Base-by-base conservation (phyloP, 208 protist species). In the Vickermania ingenoplastis region DNA sequence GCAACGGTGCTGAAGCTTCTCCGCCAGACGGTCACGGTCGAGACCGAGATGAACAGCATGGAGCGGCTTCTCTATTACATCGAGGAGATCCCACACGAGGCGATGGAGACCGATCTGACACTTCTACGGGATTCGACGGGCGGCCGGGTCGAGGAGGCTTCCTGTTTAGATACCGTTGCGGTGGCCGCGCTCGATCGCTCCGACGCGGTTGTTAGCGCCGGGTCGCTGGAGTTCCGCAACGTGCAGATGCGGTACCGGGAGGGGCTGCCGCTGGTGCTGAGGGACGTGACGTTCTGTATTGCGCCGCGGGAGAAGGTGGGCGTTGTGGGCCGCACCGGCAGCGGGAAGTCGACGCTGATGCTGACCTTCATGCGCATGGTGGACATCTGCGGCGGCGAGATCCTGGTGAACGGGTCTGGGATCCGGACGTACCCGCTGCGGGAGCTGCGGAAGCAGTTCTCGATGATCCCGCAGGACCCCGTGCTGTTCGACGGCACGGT, bases 381-480 rank as follows among this genome's bases (percentile, higher is more conserved):
- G 54, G 69, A 84, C 2, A 69, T 77, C 11, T 71, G 71, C 58
- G 72, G 71, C 11, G 85, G 84, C 26, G 56, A 49, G 30, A 75
- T 92, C 23, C 41, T 67, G 24, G 65, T 91, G 41, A 61, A 64
- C 52, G 80, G 76, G 13, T 62, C 64, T 22, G 63, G 61, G 25
- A 72, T 75, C 22, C 55, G 41, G 30, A 13, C 72, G 58, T 83
- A 79, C 61, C 50, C 50, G 57, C 63, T 78, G 57, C 79, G 65
- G 14, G 65, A 63, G 63, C 67, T 88, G 62, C 80, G 84, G 27
- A 75, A 71, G 53, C 68, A 69, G 21, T 85, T 91, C 61, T 75
- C 82, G 41, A 83, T 94, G 75, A 83, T 94, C 49, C 87, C 83
- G 65, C 87, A 94, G 72, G 79, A 91, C 59, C 86, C 86, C 0